phyloP scores from a whole-genome alignment of 371 early-diverging fungal genomes.

The Saksenaea oblongispora region DNA sequence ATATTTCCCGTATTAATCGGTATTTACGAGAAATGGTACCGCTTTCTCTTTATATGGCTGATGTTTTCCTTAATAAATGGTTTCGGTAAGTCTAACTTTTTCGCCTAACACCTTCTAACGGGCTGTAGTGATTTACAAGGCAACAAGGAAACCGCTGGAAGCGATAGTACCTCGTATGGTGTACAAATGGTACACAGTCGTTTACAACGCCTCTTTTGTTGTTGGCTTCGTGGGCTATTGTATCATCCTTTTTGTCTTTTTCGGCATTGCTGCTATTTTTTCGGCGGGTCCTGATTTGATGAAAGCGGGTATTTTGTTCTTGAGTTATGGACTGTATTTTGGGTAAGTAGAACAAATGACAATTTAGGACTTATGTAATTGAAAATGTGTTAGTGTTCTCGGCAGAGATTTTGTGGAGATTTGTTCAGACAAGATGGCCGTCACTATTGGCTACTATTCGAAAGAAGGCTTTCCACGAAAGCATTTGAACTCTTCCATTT shows the following conservation, averaged over 20 bases:
- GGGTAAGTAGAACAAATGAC: conserved; percentile 47
- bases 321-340: conserved; percentile 73
- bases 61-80: conserved; percentile 45
- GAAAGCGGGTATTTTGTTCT: conserved; percentile 47
- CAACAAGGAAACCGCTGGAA: conserved; percentile 65
- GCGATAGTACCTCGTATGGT: conserved; percentile 70
- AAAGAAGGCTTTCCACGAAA: conserved; percentile 71
- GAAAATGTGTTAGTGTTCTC: conserved; percentile 52
- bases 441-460: conserved; percentile 74
- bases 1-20: conserved; percentile 60
- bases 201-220: conserved; percentile 66
- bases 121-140: conserved; percentile 55
- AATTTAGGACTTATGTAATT: not conserved
- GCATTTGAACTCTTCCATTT: conserved; percentile 72
- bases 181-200: conserved; percentile 69
- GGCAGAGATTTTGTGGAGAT: conserved; percentile 87
- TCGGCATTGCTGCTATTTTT: conserved; percentile 53
- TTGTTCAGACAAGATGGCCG: conserved; percentile 82
- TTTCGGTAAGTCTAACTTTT: conserved; percentile 28
- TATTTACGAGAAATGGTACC: conserved; percentile 50
- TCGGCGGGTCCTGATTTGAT: conserved; percentile 43
- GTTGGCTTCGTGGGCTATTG: conserved; percentile 63
- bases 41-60: conserved; percentile 47
- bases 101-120: not conserved
- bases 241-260: conserved; percentile 58